phyloP scores from a whole-genome alignment of 495 filamentous ascomycete species.

The Lasiosphaeriaceae sp. region DNA sequence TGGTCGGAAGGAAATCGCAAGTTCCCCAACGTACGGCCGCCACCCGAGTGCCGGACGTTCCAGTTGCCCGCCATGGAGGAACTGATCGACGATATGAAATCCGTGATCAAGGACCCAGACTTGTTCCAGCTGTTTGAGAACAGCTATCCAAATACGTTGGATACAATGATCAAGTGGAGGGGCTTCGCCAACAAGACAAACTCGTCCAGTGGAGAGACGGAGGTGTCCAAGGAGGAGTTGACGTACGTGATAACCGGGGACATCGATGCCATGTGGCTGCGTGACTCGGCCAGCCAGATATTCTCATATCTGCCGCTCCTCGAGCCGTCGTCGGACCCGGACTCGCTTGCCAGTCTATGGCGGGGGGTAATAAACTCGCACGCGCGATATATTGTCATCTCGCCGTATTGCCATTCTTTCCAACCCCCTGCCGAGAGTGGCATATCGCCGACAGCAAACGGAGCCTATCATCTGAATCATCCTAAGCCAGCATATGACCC shows the following conservation, averaged over 20 bases:
- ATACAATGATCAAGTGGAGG: slow-evolving; percentile 59
- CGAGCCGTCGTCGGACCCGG: slow-evolving; percentile 42
- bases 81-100: slow-evolving; percentile 41
- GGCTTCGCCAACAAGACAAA: slow-evolving; percentile 46
- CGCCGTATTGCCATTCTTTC: slow-evolving; percentile 60
- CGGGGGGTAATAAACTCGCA: slow-evolving; percentile 59
- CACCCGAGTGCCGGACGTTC: slow-evolving; percentile 55
- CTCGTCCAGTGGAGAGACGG: slow-evolving; percentile 18
- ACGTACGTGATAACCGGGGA: slow-evolving; percentile 63
- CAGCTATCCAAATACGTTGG: slow-evolving; percentile 57
- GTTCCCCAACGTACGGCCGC: slow-evolving; percentile 54
- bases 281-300: slow-evolving; percentile 60
- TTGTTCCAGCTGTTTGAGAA: slow-evolving; percentile 60
- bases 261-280: slow-evolving; percentile 65
- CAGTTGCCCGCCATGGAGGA: slow-evolving; percentile 50
- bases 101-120: slow-evolving; percentile 53
- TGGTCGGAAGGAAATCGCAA: slow-evolving; percentile 37
- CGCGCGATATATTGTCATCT: slow-evolving; percentile 52
- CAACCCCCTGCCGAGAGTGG: slow-evolving; percentile 55
- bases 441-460: slow-evolving; percentile 45
- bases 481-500: slow-evolving; percentile 48
- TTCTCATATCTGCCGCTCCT: slow-evolving; percentile 56
- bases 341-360: slow-evolving; percentile 57
- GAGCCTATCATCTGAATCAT: slow-evolving; percentile 43
- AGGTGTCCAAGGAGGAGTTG: slow-evolving; percentile 54